These are phyloP conservation scores for Mytilinidion resinicola DNA, from an alignment of 495 filamentous ascomycete genomes.

Conservation along the genomic window DNA sequence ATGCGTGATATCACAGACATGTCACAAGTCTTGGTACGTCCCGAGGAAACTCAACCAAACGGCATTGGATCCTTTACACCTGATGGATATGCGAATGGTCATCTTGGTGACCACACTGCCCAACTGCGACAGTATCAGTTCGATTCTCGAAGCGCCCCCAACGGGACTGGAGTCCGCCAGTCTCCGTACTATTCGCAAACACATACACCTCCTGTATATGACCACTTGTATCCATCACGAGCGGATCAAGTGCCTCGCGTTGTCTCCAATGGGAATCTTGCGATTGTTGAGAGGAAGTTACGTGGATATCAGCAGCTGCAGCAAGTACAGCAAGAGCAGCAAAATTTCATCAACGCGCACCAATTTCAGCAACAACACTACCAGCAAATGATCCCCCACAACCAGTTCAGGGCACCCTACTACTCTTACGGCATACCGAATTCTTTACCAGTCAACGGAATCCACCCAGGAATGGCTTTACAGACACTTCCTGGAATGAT, in stretches of 20 bases:
- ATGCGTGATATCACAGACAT: slow-evolving; percentile 9
- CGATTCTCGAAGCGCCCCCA: slow-evolving; percentile 25
- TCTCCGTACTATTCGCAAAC: slow-evolving; percentile 35
- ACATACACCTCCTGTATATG: slow-evolving; percentile 36
- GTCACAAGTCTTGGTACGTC: background rate
- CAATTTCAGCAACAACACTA: slow-evolving; percentile 20
- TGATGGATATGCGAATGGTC: slow-evolving; percentile 21
- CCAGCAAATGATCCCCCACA: slow-evolving; percentile 25
- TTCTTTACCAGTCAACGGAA: slow-evolving; percentile 30
- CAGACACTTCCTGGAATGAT: slow-evolving; percentile 27
- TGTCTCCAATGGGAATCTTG: slow-evolving; percentile 38
- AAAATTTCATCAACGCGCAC: slow-evolving; percentile 17
- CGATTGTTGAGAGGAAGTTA: slow-evolving; percentile 45
- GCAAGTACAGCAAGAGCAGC: slow-evolving; percentile 22
- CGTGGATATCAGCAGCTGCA: slow-evolving; percentile 38
- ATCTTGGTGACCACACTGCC: slow-evolving; percentile 19
- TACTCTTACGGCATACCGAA: slow-evolving; percentile 28
- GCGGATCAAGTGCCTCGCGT: slow-evolving; percentile 33
- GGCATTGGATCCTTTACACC: slow-evolving; percentile 25
- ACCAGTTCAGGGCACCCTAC: slow-evolving; percentile 25
- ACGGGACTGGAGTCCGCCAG: slow-evolving; percentile 24
- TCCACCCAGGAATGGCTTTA: slow-evolving; percentile 33
- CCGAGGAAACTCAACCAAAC: slow-evolving; percentile 7
- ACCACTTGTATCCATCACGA: slow-evolving; percentile 27
- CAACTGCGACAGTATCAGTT: slow-evolving; percentile 20